Base-by-base conservation (phyloP, 495 filamentous ascomycete genomes). In the Penicilliopsis zonata region DNA sequence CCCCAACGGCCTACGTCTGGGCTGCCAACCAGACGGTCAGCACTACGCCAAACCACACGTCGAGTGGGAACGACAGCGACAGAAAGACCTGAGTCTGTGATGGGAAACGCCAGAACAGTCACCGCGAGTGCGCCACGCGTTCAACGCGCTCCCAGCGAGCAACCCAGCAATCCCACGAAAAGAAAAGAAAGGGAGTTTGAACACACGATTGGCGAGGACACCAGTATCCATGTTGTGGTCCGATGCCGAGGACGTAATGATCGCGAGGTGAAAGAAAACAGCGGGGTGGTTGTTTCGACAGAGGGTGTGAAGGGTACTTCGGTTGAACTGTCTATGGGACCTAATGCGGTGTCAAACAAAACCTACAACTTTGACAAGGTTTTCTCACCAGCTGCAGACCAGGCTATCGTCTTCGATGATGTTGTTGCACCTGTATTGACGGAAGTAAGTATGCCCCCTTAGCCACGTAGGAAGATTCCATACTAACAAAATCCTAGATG, bases 151-250 rank as follows among this genome's bases (percentile, higher is more conserved):
- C 70, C 63, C 4, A 46, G 46, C n/a, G 50, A 59, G 8, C 60
- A 56, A 7, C 38, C 57, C 2, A 57, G 51, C 33, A 45, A 49
- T 36, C 69, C 72, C 30, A 65, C 56, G 9, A 87, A 90, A 62
- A 67, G 85, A 38, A 90, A 90, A 47, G 78, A 86, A 43, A 70
- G 82, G 45, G 84, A 92, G 24, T 86, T 73, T 47, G 85, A 92
- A 33, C 52, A 74, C 28, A 73, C 80, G 31, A 67, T 67, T 15
- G 71, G 70, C 21, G 75, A 85, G 36, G 86, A 92, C 52, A 95
- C 90, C 2, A 96, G 92, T 55, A 98, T 98, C 51, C 86, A 92
- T 55, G 90, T 96, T 22, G 87, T 95, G 3, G 90, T 98, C 18
- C 70, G 90, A 37, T 98, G 90, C 59, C 73, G 90, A 25, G 92